Evolutionary conservation across 768 basidiomycete species (phyloP).

Genomic region (Tremella fuciformis): DNA sequence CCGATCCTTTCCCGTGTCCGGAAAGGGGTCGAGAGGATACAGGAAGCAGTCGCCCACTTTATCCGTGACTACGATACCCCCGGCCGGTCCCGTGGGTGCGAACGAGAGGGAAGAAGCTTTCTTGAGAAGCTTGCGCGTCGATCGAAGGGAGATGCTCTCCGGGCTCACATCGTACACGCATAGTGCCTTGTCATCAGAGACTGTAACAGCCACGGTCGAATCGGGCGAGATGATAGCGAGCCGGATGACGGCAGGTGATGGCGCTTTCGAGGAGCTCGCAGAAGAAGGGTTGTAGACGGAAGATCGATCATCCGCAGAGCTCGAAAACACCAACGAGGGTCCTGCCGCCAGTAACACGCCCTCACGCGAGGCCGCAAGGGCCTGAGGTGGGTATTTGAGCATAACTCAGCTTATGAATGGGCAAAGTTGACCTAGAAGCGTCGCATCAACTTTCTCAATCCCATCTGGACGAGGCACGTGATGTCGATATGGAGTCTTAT

Average conservation of each 20-base stretch:
- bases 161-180: conserved; percentile 57
- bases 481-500: neutral
- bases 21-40: conserved; percentile 58
- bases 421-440: neutral
- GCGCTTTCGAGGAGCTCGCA: too few species aligned
- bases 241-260: conserved; percentile 31
- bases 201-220: conserved; percentile 58
- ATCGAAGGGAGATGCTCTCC: conserved; percentile 7
- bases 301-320: conserved; percentile 3
- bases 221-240: conserved; percentile 35
- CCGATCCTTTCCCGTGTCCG: conserved; percentile 20
- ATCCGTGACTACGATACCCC: conserved; percentile 76
- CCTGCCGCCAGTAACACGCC: neutral
- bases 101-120: conserved; percentile 70
- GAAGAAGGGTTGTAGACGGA: neutral
- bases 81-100: conserved; percentile 60
- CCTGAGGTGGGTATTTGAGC: conserved; percentile 8
- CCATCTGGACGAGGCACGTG: neutral
- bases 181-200: conserved; percentile 73
- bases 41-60: conserved; percentile 92
- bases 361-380: neutral
- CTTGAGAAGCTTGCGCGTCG: conserved; percentile 72
- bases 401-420: neutral
- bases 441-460: conserved; percentile 1
- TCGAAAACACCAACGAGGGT: conserved; percentile 13